phyloP scores from a whole-genome alignment of 2,329 filamentous ascomycete genomes.

The Coniochaeta prunicola region DNA sequence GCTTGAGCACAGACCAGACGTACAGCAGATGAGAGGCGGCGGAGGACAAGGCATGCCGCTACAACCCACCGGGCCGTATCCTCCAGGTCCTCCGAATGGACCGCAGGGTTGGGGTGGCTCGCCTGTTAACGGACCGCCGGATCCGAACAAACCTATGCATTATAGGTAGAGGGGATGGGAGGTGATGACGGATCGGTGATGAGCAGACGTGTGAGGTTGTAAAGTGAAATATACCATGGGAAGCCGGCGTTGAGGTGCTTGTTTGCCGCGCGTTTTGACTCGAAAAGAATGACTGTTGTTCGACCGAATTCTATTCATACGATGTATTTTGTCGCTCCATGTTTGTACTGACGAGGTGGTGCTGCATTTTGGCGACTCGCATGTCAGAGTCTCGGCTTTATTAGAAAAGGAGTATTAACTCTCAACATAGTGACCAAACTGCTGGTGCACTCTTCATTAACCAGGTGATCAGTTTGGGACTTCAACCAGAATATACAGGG shows the following conservation, averaged over 20 bases:
- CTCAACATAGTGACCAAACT: no score
- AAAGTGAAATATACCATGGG: neutral
- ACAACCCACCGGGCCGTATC: conserved; percentile 18
- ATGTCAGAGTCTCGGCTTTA: no score
- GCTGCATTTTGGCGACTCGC: no score
- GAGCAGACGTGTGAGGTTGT: neutral
- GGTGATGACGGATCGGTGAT: neutral
- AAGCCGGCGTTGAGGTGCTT: neutral
- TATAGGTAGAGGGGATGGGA: conserved; percentile 10
- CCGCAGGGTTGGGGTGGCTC: conserved; percentile 23
- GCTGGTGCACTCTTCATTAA: no score
- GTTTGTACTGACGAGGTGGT: no score
- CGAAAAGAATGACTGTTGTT: neutral
- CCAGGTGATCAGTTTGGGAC: no score
- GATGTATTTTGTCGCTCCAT: no score
- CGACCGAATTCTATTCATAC: no score
- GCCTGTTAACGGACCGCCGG: conserved; percentile 5
- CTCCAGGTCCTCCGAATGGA: conserved; percentile 21
- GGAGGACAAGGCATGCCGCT: conserved; percentile 26
- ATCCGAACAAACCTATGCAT: conserved; percentile 19
- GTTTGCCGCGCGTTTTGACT: neutral
- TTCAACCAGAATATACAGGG: no score
- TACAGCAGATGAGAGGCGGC: conserved; percentile 43
- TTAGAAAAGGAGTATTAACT: no score
- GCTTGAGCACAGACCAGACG: conserved; percentile 48